Evolutionary conservation across 2,329 filamentous ascomycete genomes (phyloP), one percentile per base, ranked within the genome.

Genomic region (Paracamarosporium sp.): DNA sequence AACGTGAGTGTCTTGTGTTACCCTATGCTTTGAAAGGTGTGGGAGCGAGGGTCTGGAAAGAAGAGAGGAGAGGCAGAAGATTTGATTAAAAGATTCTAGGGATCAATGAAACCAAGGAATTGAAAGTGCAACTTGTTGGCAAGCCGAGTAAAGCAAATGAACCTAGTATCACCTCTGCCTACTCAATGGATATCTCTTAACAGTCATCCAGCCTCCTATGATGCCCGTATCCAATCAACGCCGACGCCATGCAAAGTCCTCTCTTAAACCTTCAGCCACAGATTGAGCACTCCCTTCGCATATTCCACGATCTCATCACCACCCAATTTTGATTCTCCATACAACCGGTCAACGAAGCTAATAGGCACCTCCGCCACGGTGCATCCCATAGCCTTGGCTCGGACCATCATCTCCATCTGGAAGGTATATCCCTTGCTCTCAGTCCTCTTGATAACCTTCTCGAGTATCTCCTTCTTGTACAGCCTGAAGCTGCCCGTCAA

Each of bases 321-420:
- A 24, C 94, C 93, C 52, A 99, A 84, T 84, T 98, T 99, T 75
- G 89, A 93, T 82, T 97, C 94, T 30, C 95, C 95, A 76, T 97
- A 99, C 45, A 99, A 79, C 56, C 95, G 88, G 78, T 99, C 96
- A 38, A 98, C 95, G 77, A 99, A 99, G 24, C 87, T 91, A 67
- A 99, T 99, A 12, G 95, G 95, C 60, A 97, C 94, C 83, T 99
- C 95, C 15, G 91, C 92, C 30, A 99, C 94, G 35, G 89, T 91
- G 81, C 87, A 96, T 1, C 95, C 94, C 91, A 97, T 93, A 15
- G 90, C 91, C 86, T 97, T 97, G 31, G 95, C 95, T 61, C 93
- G 86, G 8, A 98, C 94, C 89, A 97, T 98, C 88, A 99, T 90
- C 85, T 97, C 94, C 95, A 99, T 99, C 87, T 99, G 95, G 84